These are phyloP conservation scores for Cryptococcus jaspeensis DNA, from an alignment of 1,284 basidiomycete genomes.

Conservation along the genomic window DNA sequence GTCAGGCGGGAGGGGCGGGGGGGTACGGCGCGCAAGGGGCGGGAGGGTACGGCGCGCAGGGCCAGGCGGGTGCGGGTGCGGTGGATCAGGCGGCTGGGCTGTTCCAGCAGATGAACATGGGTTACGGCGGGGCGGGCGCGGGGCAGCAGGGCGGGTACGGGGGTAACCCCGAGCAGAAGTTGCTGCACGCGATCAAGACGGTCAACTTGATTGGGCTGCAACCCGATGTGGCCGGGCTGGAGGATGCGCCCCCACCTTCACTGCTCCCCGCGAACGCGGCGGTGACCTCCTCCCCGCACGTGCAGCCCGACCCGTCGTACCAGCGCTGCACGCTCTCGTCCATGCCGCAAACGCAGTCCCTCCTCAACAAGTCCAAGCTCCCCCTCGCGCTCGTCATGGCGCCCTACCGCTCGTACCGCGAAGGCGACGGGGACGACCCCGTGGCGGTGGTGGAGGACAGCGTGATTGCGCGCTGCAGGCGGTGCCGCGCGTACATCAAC, in stretches of 20 bases:
- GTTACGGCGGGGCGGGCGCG: conserved; percentile 41
- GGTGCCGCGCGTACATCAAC: conserved; percentile 98
- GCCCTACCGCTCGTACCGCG: conserved; percentile 77
- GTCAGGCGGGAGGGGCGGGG: neutral
- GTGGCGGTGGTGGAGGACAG: conserved; percentile 90
- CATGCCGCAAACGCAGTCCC: conserved; percentile 86
- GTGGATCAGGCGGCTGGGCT: conserved; percentile 74
- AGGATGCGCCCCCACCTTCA: conserved; percentile 80
- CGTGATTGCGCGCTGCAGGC: conserved; percentile 93
- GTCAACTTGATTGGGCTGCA: conserved; percentile 86
- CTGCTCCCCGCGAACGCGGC: conserved; percentile 78
- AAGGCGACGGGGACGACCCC: conserved; percentile 57
- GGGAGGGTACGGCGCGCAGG: conserved; percentile 19
- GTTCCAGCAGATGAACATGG: conserved; percentile 82
- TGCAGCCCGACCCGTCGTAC: conserved; percentile 87
- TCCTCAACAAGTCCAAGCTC: conserved; percentile 89
- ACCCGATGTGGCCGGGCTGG: conserved; percentile 81
- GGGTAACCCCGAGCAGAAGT: conserved; percentile 46
- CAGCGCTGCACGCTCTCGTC: conserved; percentile 90
- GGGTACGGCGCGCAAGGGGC: conserved; percentile 1
- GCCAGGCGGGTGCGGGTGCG: conserved; percentile 7
- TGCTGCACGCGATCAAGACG: conserved; percentile 64
- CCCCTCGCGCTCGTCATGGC: conserved; percentile 88
- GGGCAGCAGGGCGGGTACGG: conserved; percentile 54
- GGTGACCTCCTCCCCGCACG: conserved; percentile 73